Evolutionary conservation across 345 rosid species (phyloP).

Genomic region (Pistacia integerrima): DNA sequence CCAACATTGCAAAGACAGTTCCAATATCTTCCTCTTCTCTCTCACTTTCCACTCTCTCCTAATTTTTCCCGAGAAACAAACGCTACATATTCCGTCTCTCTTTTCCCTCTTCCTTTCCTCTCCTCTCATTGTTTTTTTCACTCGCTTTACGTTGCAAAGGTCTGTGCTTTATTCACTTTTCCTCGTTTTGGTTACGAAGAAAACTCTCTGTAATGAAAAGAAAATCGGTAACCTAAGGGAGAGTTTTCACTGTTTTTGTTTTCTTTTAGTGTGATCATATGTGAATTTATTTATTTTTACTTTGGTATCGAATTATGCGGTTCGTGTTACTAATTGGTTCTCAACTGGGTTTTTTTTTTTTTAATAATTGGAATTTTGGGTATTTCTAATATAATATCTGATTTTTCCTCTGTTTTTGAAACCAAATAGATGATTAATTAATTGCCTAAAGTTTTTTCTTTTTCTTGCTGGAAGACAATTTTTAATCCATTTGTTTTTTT

Average conservation of each 20-base stretch:
- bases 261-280: background rate
- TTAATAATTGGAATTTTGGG: background rate
- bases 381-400: background rate
- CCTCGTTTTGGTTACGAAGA: slow-evolving; percentile 6
- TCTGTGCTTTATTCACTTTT: slow-evolving; percentile 5
- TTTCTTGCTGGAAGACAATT: background rate
- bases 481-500: background rate
- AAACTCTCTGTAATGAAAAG: background rate
- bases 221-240: background rate
- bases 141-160: slow-evolving; percentile 4
- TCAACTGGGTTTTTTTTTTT: too few relatives aligned
- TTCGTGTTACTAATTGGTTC: background rate
- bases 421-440: background rate
- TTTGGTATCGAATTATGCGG: background rate
- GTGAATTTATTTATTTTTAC: background rate
- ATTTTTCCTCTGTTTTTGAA: background rate
- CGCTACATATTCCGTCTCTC: slow-evolving; percentile 6
- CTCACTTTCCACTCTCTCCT: background rate
- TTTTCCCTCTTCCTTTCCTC: background rate
- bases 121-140: background rate
- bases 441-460: background rate
- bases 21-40: background rate
- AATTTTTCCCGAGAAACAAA: background rate
- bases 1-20: slow-evolving; percentile 15
- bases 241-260: background rate